phyloP scores from a whole-genome alignment of 352 stramenopile genomes.

The Phytophthora podocarpi region DNA sequence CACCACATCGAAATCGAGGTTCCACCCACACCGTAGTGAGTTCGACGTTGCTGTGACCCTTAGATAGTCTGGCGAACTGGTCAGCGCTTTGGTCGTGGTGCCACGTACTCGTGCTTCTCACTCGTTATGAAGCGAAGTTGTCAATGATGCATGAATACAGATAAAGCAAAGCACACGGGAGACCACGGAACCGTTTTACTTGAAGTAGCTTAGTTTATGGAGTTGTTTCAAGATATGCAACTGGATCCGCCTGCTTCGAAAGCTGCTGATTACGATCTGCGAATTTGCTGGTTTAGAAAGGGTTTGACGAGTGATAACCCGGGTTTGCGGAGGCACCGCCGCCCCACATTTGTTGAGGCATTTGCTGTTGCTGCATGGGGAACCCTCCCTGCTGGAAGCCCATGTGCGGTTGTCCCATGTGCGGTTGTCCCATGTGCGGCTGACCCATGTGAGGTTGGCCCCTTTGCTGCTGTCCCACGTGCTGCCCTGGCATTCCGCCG shows the following conservation, averaged over 20 bases:
- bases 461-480: conserved; percentile 25
- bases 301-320: conserved; percentile 39
- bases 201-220: too few relatives aligned
- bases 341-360: conserved; percentile 50
- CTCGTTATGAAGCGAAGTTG: conserved; percentile 8
- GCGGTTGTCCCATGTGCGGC: conserved; percentile 15
- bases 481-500: conserved; percentile 25
- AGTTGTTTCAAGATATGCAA: too few relatives aligned
- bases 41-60: too few relatives aligned
- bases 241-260: too few relatives aligned
- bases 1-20: conserved; percentile 77
- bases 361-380: conserved; percentile 37
- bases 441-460: conserved; percentile 20
- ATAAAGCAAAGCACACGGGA: conserved; percentile 8
- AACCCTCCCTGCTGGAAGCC: conserved; percentile 21
- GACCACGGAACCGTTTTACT: too few relatives aligned
- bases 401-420: conserved; percentile 26
- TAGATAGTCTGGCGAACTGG: too few relatives aligned
- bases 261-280: too few relatives aligned
- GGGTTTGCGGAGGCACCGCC: conserved; percentile 12
- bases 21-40: conserved; percentile 43
- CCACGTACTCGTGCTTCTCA: too few relatives aligned
- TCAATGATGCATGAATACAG: conserved; percentile 20
- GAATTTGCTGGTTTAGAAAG: conserved; percentile 21
- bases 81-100: too few relatives aligned